Base-by-base conservation (phyloP, 495 filamentous ascomycete genomes). In the Penicillium silybi region DNA sequence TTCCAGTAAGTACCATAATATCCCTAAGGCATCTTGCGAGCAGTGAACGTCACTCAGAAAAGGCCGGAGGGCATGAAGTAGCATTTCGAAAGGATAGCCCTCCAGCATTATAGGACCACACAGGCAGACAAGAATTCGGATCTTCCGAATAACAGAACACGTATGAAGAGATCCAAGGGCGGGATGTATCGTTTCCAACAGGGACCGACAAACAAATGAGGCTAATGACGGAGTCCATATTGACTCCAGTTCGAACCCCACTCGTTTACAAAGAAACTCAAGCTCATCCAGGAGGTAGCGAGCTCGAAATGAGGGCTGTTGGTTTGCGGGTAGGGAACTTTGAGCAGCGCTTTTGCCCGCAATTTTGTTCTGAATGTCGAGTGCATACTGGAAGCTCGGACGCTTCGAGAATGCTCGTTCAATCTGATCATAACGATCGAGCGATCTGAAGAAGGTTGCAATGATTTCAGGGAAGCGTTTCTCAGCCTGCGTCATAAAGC, bases 11-110 rank as follows among this genome's bases (percentile, higher is more conserved):
- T 96, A 97, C 71, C 90, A 89, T 38, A 89, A 78, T 27, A 99
- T 80, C 0, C 90, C 92, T 27, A 97, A 70, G 5, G 89, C 83
- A 72, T 99, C 93, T 56, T 96, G 89, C n/a, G 91, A 87, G 65
- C 92, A 97, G 60, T 91, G 83, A 2, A 82, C 71, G 58, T 97
- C 88, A 1, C 82, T 81, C 17, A 97, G 75, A 54, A 88, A 96
- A 2, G 86, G 85, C 16, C 85, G 77, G 37, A 97, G 76, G 4
- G 89, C 82, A 58, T 90, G 87, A 20, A 97, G 73, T 1, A 92
- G 72, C 90, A 96, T 95, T 62, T 97, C 89, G n/a, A 97, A 68
- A 6, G 89, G 87, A 67, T 97, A 97, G 1, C 85, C 86, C 43
- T 81, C 68, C 37, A 86, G 71, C 22, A 88, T 88, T 16, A 82